Base-by-base conservation (phyloP, 345 rosid species). In the Euphorbia lathyris region DNA sequence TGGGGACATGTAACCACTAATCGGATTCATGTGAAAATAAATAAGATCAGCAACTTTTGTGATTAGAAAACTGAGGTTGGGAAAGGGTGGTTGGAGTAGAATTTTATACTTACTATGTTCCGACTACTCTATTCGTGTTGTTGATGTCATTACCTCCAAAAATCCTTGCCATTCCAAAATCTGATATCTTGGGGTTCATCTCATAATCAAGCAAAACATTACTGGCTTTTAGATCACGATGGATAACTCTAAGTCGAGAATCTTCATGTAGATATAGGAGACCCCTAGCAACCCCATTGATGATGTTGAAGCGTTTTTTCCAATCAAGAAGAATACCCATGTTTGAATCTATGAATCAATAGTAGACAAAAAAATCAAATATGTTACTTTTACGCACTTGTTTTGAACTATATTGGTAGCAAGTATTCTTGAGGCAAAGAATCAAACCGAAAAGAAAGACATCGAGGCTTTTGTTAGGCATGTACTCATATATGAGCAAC, bases 251-350 rank as follows among this genome's bases (percentile, higher is more conserved):
- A 1, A 79, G 74, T 14, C 81, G 72, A 29, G 87, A 84, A 62
- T 84, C 83, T 51, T 79, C 85, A 1, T 84, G 85, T 4, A 84
- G 27, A 70, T 84, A 84, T 29, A 79, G 5, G 17, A 84, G 48
- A 1, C 83, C 87, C 9, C 76, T 55, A 1, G 83, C 82, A 9
- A 84, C 70, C 19, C 88, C 82, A 14, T 71, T 71, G 14, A 79
- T 69, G 57, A 84, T 82, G 55, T n/a, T 68, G 27, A 67, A 3
- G 9, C 83, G 84, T 36, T 34, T 72, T 56, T 60, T 48, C 83
- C 85, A 82, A 13, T 82, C 77, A 10, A 78, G 55, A 0, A 34
- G 48, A 13, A 2, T 42, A 45, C 48, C 19, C 22, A 10, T 67
- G 0, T 12, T 47, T 32, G 69, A 57, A 70, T 38, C 80, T 82